A percentile compares a stretch with the other conserved stretches of the same genome.
phyloP scores from a whole-genome alignment of 1,139 yeast genomes.

The Saccharomyces hybrid region DNA sequence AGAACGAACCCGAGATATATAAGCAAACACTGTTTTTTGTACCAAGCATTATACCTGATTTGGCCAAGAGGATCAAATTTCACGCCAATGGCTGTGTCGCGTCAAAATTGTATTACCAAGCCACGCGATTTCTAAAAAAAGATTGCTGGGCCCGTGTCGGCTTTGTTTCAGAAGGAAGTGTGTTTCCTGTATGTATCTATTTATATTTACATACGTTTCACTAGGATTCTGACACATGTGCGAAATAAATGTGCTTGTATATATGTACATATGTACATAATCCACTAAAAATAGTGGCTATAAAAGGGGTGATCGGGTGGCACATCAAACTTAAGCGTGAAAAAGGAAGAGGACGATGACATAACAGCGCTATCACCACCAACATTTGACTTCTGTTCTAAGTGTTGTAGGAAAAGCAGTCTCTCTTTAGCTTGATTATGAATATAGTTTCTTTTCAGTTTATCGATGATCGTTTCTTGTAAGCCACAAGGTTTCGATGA shows the following conservation, averaged over 20 bases:
- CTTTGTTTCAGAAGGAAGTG: not conserved
- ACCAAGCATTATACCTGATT: not conserved
- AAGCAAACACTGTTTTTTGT: not conserved
- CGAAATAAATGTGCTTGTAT: not conserved
- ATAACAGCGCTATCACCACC: not conserved
- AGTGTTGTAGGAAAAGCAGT: conserved; percentile 8
- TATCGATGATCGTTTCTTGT: conserved; percentile 27
- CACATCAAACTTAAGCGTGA: not conserved
- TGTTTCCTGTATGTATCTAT: not conserved
- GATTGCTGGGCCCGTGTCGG: not conserved
- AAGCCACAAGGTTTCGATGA: conserved; percentile 28
- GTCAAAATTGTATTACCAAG: not conserved
- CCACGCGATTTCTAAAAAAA: conserved; percentile 1
- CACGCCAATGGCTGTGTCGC: not conserved
- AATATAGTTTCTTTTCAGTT: conserved; percentile 27
- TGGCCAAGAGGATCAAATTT: not conserved
- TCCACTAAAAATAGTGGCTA: not conserved
- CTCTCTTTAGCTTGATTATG: conserved; percentile 21
- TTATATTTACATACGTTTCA: not conserved
- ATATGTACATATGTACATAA: not conserved
- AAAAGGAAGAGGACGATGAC: not conserved
- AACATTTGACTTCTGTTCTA: not conserved
- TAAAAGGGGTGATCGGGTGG: not conserved
- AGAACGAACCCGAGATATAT: not conserved
- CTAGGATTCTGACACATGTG: not conserved